Base-by-base conservation (phyloP, 768 basidiomycete species). In the Polyporus arcularius region DNA sequence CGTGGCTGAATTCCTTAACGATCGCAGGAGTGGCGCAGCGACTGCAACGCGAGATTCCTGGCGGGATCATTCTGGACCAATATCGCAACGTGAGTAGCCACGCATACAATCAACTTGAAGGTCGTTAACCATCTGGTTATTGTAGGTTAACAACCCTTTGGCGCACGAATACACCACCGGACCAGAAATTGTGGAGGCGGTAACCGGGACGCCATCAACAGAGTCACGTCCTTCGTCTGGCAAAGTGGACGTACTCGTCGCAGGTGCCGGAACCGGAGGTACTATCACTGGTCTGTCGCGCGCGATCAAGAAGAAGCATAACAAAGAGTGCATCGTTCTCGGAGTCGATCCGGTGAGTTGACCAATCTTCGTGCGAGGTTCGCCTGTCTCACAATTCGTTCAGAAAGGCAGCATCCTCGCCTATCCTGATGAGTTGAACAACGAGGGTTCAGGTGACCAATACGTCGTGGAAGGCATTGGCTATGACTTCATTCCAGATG, bases 391-490 rank as follows among this genome's bases (percentile, higher is more conserved):
- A 62, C 46, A 70, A 42, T 28, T n/a, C 30, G 6, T 41, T n/a
- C 64, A 93, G 92, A 82, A 85, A 73, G 96, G 96, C 43, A 97
- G 95, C 66, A 83, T 96, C 58, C 85, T 98, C 32, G 94, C 94
- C 0, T 60, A 79, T 32, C 92, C 94, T 0, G 82, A 86, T 42
- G 62, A 70, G 16, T 77, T 94, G 50, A 94, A 94, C 68, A 71
- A 70, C 1, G 75, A 72, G 21, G 82, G 76, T 53, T 74, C 72
- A 43, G 87, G 82, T 10, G 69, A 67, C 30, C 74, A 76, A 54
- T 98, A 98, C 68, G 72, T 86, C 53, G 86, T 98, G 21, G 97
- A 99, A 72, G 97, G 97, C n/a, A 98, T 98, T 55, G 97, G 97
- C 30, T 94, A 95, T 67, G 94, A 96, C 73, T 96, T 96, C 70